Conservation (phyloP, 495 filamentous ascomycete species). For the Xylaria palmicola region DNA sequence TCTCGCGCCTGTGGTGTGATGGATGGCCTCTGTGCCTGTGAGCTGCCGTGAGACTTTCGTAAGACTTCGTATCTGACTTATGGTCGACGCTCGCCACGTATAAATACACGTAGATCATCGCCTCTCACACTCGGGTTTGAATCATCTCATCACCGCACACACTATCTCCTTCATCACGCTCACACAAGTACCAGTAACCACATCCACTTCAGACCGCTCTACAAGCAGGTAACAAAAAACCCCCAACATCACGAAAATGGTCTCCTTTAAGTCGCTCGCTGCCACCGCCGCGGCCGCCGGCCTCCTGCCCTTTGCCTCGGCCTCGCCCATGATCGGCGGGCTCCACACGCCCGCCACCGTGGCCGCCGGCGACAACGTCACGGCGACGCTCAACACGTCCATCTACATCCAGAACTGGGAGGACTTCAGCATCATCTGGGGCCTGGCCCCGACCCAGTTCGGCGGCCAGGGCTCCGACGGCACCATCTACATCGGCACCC, state of each 20-base stretch:
- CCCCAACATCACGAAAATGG: conserved; percentile 18
- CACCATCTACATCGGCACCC: conserved; percentile 22
- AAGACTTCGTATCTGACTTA: too few relatives aligned
- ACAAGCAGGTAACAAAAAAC: neutral
- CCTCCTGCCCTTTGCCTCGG: conserved; percentile 18
- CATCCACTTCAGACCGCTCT: neutral
- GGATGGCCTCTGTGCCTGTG: too few relatives aligned
- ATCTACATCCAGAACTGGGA: conserved; percentile 36
- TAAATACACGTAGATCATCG: too few relatives aligned
- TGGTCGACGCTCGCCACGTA: too few relatives aligned
- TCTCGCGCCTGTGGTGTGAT: too few relatives aligned
- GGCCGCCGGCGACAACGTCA: conserved; percentile 16
- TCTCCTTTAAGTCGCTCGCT: conserved; percentile 18
- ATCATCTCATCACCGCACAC: neutral
- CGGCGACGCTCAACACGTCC: conserved; percentile 16
- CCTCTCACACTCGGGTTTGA: too few relatives aligned
- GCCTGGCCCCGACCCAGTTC: conserved; percentile 9
- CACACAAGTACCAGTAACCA: neutral
- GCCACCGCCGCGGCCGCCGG: neutral
- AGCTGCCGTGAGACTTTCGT: too few relatives aligned
- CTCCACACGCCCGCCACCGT: conserved; percentile 17
- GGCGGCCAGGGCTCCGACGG: conserved; percentile 21
- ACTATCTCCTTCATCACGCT: neutral
- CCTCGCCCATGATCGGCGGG: conserved; percentile 10
- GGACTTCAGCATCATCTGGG: conserved; percentile 34